Percentiles rank a stretch among this genome's conserved stretches.
phyloP scores from a whole-genome alignment of 1,284 basidiomycete genomes.

The Naganishia albida region DNA sequence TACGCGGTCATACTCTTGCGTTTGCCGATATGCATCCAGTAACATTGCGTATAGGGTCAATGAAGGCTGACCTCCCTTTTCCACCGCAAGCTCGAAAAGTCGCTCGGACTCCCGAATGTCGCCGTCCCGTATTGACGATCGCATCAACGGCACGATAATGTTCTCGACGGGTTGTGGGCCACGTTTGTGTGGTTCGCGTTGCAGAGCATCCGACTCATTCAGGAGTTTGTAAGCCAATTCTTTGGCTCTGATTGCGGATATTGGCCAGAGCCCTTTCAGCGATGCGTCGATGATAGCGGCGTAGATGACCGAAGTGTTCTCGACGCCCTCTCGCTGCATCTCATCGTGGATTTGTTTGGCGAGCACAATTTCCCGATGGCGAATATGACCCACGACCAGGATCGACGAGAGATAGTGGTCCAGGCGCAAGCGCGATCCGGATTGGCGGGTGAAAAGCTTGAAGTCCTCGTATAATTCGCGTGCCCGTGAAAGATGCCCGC shows the following conservation, averaged over 20 bases:
- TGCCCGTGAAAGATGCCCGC: slow-evolving; percentile 51
- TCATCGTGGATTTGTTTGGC: slow-evolving; percentile 73
- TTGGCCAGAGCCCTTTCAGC: slow-evolving; percentile 24
- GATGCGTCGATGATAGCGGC: slow-evolving; percentile 65
- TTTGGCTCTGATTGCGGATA: slow-evolving; percentile 4
- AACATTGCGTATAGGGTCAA: slow-evolving; percentile 67
- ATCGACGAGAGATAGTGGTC: slow-evolving; percentile 72
- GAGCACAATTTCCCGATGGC: slow-evolving; percentile 59
- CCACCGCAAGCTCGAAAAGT: slow-evolving; percentile 62
- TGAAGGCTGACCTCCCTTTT: slow-evolving; percentile 44
- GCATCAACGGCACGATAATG: slow-evolving; percentile 45
- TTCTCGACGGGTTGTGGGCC: slow-evolving; percentile 41
- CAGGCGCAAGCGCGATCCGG: neutral
- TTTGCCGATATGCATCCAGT: slow-evolving; percentile 72
- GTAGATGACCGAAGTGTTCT: slow-evolving; percentile 72
- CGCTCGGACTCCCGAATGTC: slow-evolving; percentile 59
- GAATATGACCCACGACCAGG: slow-evolving; percentile 77
- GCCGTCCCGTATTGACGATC: slow-evolving; percentile 38
- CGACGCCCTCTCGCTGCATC: slow-evolving; percentile 69
- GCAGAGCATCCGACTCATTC: slow-evolving; percentile 31
- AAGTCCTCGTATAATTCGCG: slow-evolving; percentile 23
- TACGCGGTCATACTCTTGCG: slow-evolving; percentile 62
- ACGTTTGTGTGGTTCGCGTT: slow-evolving; percentile 32
- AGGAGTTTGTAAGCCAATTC: slow-evolving; percentile 12
- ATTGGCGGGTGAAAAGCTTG: neutral